Conservation (phyloP, 2,329 filamentous ascomycete genomes). For the Chaetothyriales sp. region DNA sequence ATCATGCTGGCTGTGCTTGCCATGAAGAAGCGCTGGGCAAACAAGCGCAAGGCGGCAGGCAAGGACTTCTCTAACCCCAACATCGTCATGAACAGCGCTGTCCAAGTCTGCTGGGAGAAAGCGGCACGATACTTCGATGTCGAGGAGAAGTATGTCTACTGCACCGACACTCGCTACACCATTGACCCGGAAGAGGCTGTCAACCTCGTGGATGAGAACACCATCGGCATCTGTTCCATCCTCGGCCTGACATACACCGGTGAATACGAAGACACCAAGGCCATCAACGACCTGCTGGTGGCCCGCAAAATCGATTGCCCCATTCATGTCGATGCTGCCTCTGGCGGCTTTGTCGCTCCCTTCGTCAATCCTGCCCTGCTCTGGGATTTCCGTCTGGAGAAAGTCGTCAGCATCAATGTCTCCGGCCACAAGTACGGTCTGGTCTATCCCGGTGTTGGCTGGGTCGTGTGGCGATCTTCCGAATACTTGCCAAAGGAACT, state of each 20-base stretch:
- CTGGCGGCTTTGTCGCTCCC: slow-evolving; percentile 82
- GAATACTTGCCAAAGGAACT: slow-evolving; percentile 79
- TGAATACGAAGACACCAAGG: slow-evolving; percentile 88
- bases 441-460: slow-evolving; percentile 84
- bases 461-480: slow-evolving; percentile 76
- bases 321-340: slow-evolving; percentile 89
- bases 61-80: slow-evolving; percentile 73
- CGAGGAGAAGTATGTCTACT: slow-evolving; percentile 68
- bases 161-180: slow-evolving; percentile 47
- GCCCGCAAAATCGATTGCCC: slow-evolving; percentile 63
- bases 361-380: slow-evolving; percentile 72
- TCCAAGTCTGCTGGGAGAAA: slow-evolving; percentile 97
- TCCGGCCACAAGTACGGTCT: slow-evolving; percentile 77
- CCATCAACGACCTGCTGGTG: slow-evolving; percentile 73
- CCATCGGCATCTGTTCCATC: slow-evolving; percentile 84
- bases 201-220: slow-evolving; percentile 52
- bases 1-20: slow-evolving; percentile 48
- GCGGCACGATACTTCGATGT: slow-evolving; percentile 79
- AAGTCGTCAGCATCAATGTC: slow-evolving; percentile 85
- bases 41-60: slow-evolving; percentile 67
- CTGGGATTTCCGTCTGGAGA: slow-evolving; percentile 86
- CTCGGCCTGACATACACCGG: slow-evolving; percentile 90
- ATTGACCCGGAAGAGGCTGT: slow-evolving; percentile 52
- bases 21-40: slow-evolving; percentile 93
- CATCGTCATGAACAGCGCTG: slow-evolving; percentile 88